Conservation (phyloP, 2,329 filamentous ascomycete genomes). For the Diaporthe sp. region DNA sequence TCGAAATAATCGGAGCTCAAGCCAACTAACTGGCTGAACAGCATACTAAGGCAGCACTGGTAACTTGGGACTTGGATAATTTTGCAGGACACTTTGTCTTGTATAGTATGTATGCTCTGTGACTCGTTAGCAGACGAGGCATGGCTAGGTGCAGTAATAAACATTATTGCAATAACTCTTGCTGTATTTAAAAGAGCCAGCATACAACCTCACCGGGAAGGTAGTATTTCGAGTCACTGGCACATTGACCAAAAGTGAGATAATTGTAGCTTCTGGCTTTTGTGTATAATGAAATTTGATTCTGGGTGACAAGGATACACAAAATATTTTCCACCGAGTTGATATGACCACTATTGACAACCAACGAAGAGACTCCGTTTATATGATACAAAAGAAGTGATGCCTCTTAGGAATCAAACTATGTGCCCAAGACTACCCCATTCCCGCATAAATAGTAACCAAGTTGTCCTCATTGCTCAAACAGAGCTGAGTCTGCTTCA, state of each 20-base stretch:
- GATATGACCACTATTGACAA: background rate
- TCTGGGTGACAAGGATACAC: background rate
- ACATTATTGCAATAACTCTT: background rate
- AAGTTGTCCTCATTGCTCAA: background rate
- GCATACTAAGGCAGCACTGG: background rate
- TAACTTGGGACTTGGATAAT: background rate
- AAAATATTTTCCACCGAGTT: background rate
- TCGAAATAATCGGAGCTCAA: too few relatives aligned
- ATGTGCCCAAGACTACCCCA: background rate
- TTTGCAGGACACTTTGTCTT: too few relatives aligned
- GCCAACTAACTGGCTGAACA: too few relatives aligned
- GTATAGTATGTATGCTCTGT: too few relatives aligned
- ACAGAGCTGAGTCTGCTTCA: background rate
- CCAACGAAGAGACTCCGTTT: slow-evolving; percentile 5
- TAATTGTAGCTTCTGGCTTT: background rate
- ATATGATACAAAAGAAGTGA: background rate
- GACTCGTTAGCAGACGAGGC: background rate
- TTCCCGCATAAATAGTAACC: background rate
- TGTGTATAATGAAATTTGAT: background rate
- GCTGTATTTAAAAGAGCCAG: background rate
- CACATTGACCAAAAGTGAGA: too few relatives aligned
- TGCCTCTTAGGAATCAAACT: background rate
- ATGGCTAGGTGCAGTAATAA: background rate
- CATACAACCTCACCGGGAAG: background rate
- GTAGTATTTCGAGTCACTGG: background rate